Evolutionary conservation across 2,329 filamentous ascomycete species (phyloP).

Genomic region (Salinomyces thailandicus): DNA sequence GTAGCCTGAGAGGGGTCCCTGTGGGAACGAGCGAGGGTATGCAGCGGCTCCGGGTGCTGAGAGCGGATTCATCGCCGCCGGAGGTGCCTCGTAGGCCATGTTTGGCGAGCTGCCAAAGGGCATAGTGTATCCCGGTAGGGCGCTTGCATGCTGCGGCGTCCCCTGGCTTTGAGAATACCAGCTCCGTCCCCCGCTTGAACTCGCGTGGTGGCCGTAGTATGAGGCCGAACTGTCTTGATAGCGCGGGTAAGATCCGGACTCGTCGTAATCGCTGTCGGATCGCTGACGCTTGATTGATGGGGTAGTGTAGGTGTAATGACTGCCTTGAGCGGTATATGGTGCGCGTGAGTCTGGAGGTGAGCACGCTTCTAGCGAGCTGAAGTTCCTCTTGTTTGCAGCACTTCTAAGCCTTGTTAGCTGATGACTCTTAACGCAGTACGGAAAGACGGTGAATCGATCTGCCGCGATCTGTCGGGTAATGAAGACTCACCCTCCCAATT

Average conservation of each 20-base stretch:
- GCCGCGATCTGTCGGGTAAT: not conserved
- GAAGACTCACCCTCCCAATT: constrained; percentile 11
- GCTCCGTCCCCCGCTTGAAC: not conserved
- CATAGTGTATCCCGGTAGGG: not conserved
- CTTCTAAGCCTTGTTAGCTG: not conserved
- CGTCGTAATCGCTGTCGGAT: not conserved
- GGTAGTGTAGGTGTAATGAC: not conserved
- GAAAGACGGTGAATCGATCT: not conserved
- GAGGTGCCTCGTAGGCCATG: not conserved
- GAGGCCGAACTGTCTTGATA: not conserved
- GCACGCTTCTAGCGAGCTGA: not conserved
- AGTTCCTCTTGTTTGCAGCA: not conserved
- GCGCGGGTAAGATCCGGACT: not conserved
- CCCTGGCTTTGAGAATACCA: not conserved
- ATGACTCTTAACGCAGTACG: not conserved
- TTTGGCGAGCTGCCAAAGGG: not conserved
- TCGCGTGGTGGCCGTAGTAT: not conserved
- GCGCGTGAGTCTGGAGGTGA: not conserved
- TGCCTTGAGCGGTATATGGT: not conserved
- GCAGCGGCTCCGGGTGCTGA: not conserved
- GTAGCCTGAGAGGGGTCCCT: not conserved
- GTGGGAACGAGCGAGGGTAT: not conserved
- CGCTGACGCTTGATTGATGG: not conserved
- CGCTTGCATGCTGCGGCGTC: too few relatives aligned
- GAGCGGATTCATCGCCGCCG: not conserved